Conservation (phyloP, 345 rosid species). For the Eucalyptus erythrocorys region DNA sequence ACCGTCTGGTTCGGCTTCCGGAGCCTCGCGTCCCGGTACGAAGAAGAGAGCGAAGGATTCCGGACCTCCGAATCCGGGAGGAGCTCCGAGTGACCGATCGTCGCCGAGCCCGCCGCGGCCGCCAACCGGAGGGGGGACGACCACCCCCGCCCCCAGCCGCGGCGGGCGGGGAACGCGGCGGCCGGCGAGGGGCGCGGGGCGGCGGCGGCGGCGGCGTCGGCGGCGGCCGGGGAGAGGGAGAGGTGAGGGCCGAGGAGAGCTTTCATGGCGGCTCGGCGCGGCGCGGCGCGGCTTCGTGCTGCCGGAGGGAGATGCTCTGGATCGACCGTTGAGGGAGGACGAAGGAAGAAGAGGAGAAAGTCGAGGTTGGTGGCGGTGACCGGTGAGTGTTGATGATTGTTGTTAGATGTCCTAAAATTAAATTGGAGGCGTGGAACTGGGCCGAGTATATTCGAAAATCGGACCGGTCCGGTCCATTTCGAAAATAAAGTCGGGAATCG, state of each 20-base stretch:
- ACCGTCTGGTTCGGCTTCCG: conserved; percentile 76
- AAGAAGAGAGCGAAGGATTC: conserved; percentile 63
- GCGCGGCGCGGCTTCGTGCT: not conserved
- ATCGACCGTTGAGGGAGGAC: not conserved
- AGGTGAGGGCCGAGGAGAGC: conserved; percentile 31
- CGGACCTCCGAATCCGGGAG: conserved; percentile 42
- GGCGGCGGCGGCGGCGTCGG: not conserved
- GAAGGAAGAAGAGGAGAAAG: not conserved
- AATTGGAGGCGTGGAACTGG: no score
- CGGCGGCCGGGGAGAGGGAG: conserved; percentile 17
- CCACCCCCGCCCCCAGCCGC: conserved; percentile 12
- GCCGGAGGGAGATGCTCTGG: not conserved
- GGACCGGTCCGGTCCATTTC: no score
- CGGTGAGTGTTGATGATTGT: not conserved
- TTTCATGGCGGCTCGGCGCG: conserved; percentile 24
- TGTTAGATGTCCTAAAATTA: not conserved
- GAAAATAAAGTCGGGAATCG: no score
- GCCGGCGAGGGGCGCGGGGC: not conserved
- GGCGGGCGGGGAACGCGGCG: conserved; percentile 9
- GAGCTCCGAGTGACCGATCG: conserved; percentile 47
- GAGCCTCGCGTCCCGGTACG: conserved; percentile 52
- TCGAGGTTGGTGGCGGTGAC: not conserved
- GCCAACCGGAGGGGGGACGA: conserved; percentile 1
- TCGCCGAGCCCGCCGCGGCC: conserved; percentile 27
- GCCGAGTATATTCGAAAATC: no score